Conservation (phyloP, 495 filamentous ascomycete genomes). For the Clohesyomyces aquaticus region DNA sequence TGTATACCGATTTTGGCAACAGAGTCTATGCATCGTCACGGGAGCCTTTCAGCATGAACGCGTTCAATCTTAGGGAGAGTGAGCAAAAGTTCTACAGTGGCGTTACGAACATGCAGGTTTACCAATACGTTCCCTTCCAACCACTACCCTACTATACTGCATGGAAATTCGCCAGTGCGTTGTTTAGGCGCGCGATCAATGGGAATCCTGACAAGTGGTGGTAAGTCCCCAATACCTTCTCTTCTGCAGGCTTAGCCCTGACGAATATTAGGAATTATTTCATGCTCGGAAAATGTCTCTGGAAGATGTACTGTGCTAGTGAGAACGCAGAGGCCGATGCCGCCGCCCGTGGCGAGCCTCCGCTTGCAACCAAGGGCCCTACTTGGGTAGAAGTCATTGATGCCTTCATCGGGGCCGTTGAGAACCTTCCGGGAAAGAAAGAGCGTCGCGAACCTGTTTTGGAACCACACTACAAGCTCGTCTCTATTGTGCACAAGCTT, state of each 20-base stretch:
- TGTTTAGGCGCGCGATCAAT: constrained; percentile 76
- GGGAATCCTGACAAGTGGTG: constrained; percentile 84
- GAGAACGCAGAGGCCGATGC: constrained; percentile 42
- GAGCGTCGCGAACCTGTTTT: constrained; percentile 83
- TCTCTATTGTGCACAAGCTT: constrained; percentile 84
- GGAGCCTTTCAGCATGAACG: constrained; percentile 86
- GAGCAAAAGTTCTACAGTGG: constrained; percentile 73
- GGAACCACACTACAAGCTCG: constrained; percentile 94
- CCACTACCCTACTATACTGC: constrained; percentile 75
- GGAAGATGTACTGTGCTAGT: constrained; percentile 82
- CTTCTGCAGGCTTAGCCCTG: neutral
- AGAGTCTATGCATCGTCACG: constrained; percentile 89
- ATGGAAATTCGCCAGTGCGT: constrained; percentile 80
- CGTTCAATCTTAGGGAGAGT: constrained; percentile 56
- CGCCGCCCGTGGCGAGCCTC: neutral
- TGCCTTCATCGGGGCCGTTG: constrained; percentile 73
- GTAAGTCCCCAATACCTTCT: constrained; percentile 54
- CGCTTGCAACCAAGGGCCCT: constrained; percentile 18
- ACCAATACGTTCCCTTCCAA: constrained; percentile 70
- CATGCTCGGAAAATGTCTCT: constrained; percentile 90
- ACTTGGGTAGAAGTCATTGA: constrained; percentile 65
- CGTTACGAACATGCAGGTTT: constrained; percentile 63
- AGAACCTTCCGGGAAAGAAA: constrained; percentile 76
- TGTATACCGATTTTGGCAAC: constrained; percentile 88
- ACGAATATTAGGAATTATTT: constrained; percentile 68